A percentile compares a stretch with the other conserved stretches of the same genome.
Conservation (phyloP, 2,329 filamentous ascomycete genomes). For the Phymatotrichopsis omnivora region DNA sequence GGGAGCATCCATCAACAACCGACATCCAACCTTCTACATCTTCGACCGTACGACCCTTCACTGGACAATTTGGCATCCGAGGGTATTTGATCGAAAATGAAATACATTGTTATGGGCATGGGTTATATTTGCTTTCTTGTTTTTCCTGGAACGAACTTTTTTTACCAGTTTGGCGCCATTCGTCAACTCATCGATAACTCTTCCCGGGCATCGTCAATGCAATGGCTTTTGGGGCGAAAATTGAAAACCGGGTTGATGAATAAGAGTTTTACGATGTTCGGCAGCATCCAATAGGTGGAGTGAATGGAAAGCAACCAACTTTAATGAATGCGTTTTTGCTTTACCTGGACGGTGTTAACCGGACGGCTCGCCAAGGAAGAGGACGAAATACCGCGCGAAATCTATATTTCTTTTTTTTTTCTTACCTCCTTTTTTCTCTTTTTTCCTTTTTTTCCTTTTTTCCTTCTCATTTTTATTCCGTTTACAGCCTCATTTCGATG, state of each 20-base stretch:
- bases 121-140: no score
- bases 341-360: slow-evolving; percentile 25
- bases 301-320: not conserved
- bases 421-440: slow-evolving; percentile 20
- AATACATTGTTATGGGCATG: slow-evolving; percentile 12
- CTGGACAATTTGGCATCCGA: slow-evolving; percentile 12
- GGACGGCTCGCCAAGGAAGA: slow-evolving; percentile 23
- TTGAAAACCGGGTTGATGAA: not conserved
- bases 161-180: slow-evolving; percentile 13
- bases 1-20: slow-evolving; percentile 13
- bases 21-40: slow-evolving; percentile 8
- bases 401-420: slow-evolving; percentile 24
- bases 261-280: not conserved
- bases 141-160: slow-evolving; percentile 7
- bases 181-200: slow-evolving; percentile 18
- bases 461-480: slow-evolving; percentile 16
- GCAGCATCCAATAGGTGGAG: not conserved
- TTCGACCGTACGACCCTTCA: slow-evolving; percentile 5
- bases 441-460: slow-evolving; percentile 19
- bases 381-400: slow-evolving; percentile 21
- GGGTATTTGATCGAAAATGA: slow-evolving; percentile 1
- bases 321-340: slow-evolving; percentile 23
- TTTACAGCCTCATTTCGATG: slow-evolving; percentile 1
- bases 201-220: slow-evolving; percentile 7
- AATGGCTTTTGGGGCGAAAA: not conserved